A percentile compares a stretch with the other conserved stretches of the same genome.
Evolutionary conservation across 2,329 filamentous ascomycete species (phyloP).

Genomic region (Pezicula neosporulosa): DNA sequence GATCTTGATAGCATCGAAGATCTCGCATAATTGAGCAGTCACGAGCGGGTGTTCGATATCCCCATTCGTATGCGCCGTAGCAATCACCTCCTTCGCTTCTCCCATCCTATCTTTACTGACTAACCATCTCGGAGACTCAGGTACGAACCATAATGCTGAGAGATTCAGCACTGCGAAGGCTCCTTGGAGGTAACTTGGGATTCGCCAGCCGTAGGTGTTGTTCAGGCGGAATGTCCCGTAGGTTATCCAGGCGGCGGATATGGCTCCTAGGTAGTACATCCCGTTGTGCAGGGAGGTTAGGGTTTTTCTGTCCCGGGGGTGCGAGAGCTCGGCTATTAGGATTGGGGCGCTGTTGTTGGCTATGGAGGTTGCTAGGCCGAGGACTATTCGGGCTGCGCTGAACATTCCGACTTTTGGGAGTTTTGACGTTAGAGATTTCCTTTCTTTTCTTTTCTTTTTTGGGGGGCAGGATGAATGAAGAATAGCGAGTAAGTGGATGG

Average conservation of each 20-base stretch:
- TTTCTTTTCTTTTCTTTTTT: no score
- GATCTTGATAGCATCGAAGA: neutral
- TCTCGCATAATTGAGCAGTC: neutral
- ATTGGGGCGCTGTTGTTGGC: constrained; percentile 30
- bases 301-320: constrained; percentile 30
- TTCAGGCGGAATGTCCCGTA: constrained; percentile 1
- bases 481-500: no score
- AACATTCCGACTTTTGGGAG: constrained; percentile 22
- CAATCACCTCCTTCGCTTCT: neutral
- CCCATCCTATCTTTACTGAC: neutral
- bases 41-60: constrained; percentile 25
- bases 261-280: neutral
- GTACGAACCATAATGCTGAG: neutral
- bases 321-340: constrained; percentile 30
- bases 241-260: constrained; percentile 5
- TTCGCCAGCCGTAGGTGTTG: constrained; percentile 33
- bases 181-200: constrained; percentile 28
- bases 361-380: constrained; percentile 35
- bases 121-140: neutral
- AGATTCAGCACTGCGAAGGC: neutral
- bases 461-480: no score
- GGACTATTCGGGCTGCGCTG: constrained; percentile 30
- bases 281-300: constrained; percentile 26
- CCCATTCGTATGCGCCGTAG: constrained; percentile 38
- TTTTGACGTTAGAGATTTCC: neutral